Conservation (phyloP, 2,329 filamentous ascomycete species). For the Trichophyton rubrum region DNA sequence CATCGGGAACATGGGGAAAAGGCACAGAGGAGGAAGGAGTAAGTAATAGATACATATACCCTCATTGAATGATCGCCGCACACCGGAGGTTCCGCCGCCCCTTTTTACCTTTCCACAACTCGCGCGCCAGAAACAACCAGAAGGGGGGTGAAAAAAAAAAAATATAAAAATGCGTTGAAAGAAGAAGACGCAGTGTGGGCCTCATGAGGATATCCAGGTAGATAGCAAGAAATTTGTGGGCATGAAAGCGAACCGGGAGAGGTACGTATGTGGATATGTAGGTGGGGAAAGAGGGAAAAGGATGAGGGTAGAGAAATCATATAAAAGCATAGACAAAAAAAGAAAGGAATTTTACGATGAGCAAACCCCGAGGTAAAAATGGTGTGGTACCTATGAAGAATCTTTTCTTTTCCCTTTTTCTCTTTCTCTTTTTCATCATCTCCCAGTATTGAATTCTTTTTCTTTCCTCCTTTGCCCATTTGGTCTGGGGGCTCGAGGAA, state of each 20-base stretch:
- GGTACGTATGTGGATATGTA: neutral
- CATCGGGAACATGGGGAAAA: neutral
- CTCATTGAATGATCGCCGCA: neutral
- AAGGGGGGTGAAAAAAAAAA: neutral
- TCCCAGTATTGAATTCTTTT: too few species aligned
- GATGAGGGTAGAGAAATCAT: neutral
- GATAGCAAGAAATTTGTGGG: neutral
- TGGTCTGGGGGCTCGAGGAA: neutral
- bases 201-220: neutral
- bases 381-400: neutral
- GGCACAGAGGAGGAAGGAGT: neutral
- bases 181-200: neutral
- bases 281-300: neutral
- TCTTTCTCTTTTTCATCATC: constrained; percentile 11
- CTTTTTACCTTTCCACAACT: neutral
- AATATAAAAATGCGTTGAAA: neutral
- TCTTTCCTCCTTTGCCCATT: constrained; percentile 15
- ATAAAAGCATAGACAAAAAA: neutral
- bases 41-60: neutral
- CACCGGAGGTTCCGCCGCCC: constrained; percentile 1
- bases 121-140: constrained; percentile 1
- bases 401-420: neutral
- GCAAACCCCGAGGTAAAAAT: neutral
- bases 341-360: neutral
- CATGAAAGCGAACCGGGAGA: neutral